Percentiles rank a stretch among this genome's conserved stretches.
These are phyloP conservation scores for Umbelopsis isabellina DNA, from an alignment of 192 early-diverging fungal species.

Conservation along the genomic window DNA sequence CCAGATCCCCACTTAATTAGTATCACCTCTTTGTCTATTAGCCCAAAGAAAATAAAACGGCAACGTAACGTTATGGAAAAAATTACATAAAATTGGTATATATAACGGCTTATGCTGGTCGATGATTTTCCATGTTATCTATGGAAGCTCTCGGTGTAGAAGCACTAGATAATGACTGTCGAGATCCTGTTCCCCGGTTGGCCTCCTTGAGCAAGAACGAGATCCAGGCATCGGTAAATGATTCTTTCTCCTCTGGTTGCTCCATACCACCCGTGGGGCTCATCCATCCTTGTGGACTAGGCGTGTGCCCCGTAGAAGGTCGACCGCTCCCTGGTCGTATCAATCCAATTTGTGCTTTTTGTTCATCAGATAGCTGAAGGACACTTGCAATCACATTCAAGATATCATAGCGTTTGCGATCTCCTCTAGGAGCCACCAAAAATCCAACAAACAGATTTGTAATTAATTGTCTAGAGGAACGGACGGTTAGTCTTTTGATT, in stretches of 20 bases:
- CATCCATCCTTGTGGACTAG: slow-evolving; percentile 51
- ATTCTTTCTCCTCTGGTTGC: slow-evolving; percentile 39
- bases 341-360: slow-evolving; percentile 82
- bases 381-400: slow-evolving; percentile 88
- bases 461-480: slow-evolving; percentile 71
- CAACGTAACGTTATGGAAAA: slow-evolving; percentile 4
- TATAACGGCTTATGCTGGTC: background rate
- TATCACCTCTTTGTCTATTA: too few species aligned
- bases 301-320: slow-evolving; percentile 50
- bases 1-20: too few species aligned
- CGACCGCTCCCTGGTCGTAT: slow-evolving; percentile 56
- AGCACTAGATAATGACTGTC: background rate
- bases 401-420: slow-evolving; percentile 91
- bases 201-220: slow-evolving; percentile 77
- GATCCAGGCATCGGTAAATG: slow-evolving; percentile 82
- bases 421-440: slow-evolving; percentile 81
- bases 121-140: slow-evolving; percentile 1
- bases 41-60: background rate
- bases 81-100: slow-evolving; percentile 17
- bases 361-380: slow-evolving; percentile 85
- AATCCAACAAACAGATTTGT: slow-evolving; percentile 91
- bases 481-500: background rate
- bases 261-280: slow-evolving; percentile 43
- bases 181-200: slow-evolving; percentile 19
- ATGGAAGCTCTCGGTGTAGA: slow-evolving; percentile 7